Evolutionary conservation across 2,329 filamentous ascomycete genomes (phyloP), one percentile per base, ranked within the genome.

Genomic region (Hymenoscyphus fraxineus): DNA sequence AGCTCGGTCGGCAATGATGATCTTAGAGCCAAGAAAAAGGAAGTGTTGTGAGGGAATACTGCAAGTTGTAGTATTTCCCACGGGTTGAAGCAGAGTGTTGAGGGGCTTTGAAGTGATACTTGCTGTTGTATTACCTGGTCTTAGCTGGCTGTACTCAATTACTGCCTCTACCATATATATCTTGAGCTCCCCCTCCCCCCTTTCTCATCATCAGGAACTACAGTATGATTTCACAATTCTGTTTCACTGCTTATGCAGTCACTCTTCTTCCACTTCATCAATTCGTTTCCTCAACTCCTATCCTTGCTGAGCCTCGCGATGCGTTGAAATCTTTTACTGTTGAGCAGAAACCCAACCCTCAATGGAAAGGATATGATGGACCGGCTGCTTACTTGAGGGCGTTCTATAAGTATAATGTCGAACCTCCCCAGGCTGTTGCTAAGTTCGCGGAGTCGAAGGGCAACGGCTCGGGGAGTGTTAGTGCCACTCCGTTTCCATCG

Each of bases 331-430:
- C 57, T 15, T 64, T 64, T 15, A n/a, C 58, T 10, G 10, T 64
- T 35, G 32, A 31, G 12, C 62, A 64, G 32, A 39, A 54, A n/a
- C 44, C 41, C 0, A 64, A 64, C 57, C 62, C 58, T 3, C 56
- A 41, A 16, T 64, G n/a, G 16, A 31, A 41, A 32, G 38, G 61
- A 5, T 16, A 12, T n/a, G 19, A 56, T 41, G 62, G 62, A 32
- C 62, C 62, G 13, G 62, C 57, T 2, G 62, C 62, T 10, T 47
- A 55, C 15, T 38, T 55, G 40, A 58, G 47, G 19, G 40, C 62
- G 5, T 64, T 60, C 19, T 58, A 54, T 47, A 64, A 64, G 19
- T 64, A 64, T 27, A 56, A 60, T 47, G 58, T 57, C n/a, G 31
- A 12, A 15, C 62, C 62, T 41, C 57, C 57, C 54, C 22, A 31